Percentiles rank a stretch among this genome's conserved stretches.
phyloP scores from a whole-genome alignment of 805 yeast genomes.

The Yarrowia sp. region DNA sequence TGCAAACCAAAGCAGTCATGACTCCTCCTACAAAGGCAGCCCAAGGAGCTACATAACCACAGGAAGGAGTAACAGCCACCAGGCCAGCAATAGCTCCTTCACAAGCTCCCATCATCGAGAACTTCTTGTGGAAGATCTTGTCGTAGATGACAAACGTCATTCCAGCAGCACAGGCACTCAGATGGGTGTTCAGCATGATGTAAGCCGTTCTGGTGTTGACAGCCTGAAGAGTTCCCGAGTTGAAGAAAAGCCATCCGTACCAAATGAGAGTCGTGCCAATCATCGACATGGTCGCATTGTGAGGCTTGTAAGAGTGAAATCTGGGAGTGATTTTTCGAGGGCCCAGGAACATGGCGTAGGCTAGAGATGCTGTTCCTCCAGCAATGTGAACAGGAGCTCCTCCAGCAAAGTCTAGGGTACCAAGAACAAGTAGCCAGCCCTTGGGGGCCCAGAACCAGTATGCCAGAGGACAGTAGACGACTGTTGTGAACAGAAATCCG shows the following conservation, averaged over 20 bases:
- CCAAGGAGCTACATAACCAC: constrained; percentile 89
- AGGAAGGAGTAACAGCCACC: constrained; percentile 96
- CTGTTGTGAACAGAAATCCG: constrained; percentile 69
- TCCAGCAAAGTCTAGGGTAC: constrained; percentile 75
- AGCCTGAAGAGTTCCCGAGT: constrained; percentile 69
- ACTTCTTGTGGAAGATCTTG: constrained; percentile 69
- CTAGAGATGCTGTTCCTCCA: constrained; percentile 73
- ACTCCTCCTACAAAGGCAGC: constrained; percentile 11
- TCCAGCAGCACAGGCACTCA: constrained; percentile 59
- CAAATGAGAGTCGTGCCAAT: constrained; percentile 72
- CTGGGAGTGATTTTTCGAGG: constrained; percentile 55
- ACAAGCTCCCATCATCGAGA: constrained; percentile 94
- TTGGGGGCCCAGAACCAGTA: constrained; percentile 75
- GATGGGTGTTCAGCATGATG: constrained; percentile 58
- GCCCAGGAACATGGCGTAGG: constrained; percentile 70
- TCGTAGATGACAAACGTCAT: constrained; percentile 56
- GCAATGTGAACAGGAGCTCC: constrained; percentile 79
- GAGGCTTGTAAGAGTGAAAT: constrained; percentile 68
- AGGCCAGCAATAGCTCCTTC: constrained; percentile 93
- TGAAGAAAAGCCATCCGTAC: constrained; percentile 82
- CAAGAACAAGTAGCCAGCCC: constrained; percentile 69
- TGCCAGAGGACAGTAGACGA: constrained; percentile 76
- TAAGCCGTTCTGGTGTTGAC: constrained; percentile 46
- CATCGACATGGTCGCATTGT: constrained; percentile 69
- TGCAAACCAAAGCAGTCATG: constrained; percentile 16